phyloP scores from a whole-genome alignment of 768 basidiomycete genomes.

The Mycena haematopus region DNA sequence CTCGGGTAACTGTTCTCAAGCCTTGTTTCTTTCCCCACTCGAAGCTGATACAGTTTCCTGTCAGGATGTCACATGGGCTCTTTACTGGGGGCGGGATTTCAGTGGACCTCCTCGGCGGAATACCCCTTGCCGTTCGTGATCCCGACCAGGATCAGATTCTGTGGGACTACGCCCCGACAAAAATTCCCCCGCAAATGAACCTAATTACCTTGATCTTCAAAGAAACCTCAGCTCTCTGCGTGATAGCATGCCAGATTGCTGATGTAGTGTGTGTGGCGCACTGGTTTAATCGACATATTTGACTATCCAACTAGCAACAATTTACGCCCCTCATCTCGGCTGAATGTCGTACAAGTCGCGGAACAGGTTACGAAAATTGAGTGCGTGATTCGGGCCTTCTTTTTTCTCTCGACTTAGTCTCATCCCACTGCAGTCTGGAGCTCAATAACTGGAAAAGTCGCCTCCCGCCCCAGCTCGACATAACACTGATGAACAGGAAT shows the following conservation, averaged over 20 bases:
- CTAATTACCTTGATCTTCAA: slow-evolving; percentile 37
- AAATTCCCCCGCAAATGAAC: slow-evolving; percentile 34
- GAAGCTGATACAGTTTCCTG: not conserved
- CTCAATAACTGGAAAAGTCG: slow-evolving; percentile 35
- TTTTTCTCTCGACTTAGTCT: not conserved
- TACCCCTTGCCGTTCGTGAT: slow-evolving; percentile 43
- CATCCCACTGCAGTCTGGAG: slow-evolving; percentile 22
- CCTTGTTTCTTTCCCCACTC: not conserved
- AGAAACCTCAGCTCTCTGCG: slow-evolving; percentile 38
- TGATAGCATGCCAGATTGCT: slow-evolving; percentile 41
- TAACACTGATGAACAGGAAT: slow-evolving; percentile 35
- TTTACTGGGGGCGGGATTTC: slow-evolving; percentile 51
- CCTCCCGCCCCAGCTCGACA: slow-evolving; percentile 36
- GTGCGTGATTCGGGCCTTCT: slow-evolving; percentile 12
- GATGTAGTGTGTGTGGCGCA: slow-evolving; percentile 40
- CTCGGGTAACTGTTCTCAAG: slow-evolving; percentile 25
- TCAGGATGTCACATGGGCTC: slow-evolving; percentile 50
- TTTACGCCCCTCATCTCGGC: slow-evolving; percentile 7
- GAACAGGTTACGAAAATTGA: slow-evolving; percentile 31
- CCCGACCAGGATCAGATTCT: slow-evolving; percentile 39
- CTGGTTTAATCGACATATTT: not conserved
- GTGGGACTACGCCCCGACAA: slow-evolving; percentile 39
- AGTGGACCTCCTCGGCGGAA: slow-evolving; percentile 35
- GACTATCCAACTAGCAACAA: slow-evolving; percentile 2
- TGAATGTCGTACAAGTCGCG: slow-evolving; percentile 11